A percentile compares a stretch with the other conserved stretches of the same genome.
Conservation (phyloP, 768 basidiomycete species). For the Daedaleopsis nitida region DNA sequence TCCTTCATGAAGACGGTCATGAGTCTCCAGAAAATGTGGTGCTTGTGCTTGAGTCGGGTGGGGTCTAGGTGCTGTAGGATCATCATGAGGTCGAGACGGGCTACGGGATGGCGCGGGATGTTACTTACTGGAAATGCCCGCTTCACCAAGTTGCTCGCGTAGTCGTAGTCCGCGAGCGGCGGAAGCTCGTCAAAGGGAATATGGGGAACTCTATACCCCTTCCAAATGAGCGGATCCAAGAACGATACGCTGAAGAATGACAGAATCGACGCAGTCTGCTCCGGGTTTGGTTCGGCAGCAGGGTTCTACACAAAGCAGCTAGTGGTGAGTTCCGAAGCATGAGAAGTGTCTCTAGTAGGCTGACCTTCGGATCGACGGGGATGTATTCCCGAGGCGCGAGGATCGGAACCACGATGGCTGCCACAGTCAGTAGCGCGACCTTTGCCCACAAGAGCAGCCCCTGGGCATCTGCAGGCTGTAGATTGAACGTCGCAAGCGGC, state of each 20-base stretch:
- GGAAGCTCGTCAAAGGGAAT: slow-evolving; percentile 46
- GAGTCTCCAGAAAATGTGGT: slow-evolving; percentile 29
- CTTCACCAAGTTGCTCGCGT: slow-evolving; percentile 35
- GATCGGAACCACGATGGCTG: slow-evolving; percentile 53
- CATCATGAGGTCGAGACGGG: too few species aligned
- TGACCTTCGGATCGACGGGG: slow-evolving; percentile 56
- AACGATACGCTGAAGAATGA: slow-evolving; percentile 49
- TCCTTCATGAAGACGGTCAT: slow-evolving; percentile 26
- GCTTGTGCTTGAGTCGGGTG: slow-evolving; percentile 22
- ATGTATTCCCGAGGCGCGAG: slow-evolving; percentile 57
- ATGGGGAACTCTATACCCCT: slow-evolving; percentile 45
- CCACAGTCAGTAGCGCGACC: slow-evolving; percentile 46
- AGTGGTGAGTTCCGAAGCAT: background rate
- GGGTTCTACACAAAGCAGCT: slow-evolving; percentile 24
- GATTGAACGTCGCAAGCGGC: slow-evolving; percentile 58
- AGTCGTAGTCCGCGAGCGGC: slow-evolving; percentile 50
- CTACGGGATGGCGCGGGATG: too few species aligned
- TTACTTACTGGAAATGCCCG: slow-evolving; percentile 32
- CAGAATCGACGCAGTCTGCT: slow-evolving; percentile 34
- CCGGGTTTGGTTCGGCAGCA: slow-evolving; percentile 26
- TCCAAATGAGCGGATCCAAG: slow-evolving; percentile 52
- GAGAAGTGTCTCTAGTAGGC: background rate
- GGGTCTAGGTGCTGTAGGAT: slow-evolving; percentile 33
- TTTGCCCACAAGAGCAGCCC: slow-evolving; percentile 57
- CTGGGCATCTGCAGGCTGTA: slow-evolving; percentile 49